phyloP scores from a whole-genome alignment of 192 early-diverging fungal genomes.

The Coemansia sp. region DNA sequence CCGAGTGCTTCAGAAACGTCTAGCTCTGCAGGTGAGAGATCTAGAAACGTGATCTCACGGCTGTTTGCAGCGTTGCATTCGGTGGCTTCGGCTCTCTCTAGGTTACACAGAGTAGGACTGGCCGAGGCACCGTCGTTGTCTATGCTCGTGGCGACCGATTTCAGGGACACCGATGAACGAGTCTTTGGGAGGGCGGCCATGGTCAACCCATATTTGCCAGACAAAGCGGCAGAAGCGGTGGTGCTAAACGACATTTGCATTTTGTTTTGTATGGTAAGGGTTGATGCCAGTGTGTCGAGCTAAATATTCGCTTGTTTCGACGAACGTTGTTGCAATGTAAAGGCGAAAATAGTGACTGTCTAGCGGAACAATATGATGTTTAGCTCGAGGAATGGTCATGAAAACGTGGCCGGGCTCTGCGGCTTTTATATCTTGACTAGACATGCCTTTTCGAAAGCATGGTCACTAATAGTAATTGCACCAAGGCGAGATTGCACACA shows the following conservation, averaged over 20 bases:
- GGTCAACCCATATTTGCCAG: neutral
- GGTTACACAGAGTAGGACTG: constrained; percentile 40
- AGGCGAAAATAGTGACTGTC: neutral
- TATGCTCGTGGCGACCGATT: constrained; percentile 10
- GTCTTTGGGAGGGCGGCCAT: constrained; percentile 25
- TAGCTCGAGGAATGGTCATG: neutral
- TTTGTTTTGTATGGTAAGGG: neutral
- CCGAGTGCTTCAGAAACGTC: constrained; percentile 35
- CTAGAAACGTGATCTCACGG: constrained; percentile 41
- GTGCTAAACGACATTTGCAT: neutral
- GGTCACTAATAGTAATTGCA: neutral
- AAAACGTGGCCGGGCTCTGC: neutral
- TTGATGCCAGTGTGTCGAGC: neutral
- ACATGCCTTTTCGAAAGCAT: neutral
- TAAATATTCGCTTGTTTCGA: neutral
- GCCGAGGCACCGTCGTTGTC: constrained; percentile 14
- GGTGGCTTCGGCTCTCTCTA: neutral
- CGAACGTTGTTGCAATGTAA: neutral
- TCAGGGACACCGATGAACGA: constrained; percentile 18
- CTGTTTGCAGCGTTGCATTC: constrained; percentile 24
- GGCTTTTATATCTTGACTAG: neutral
- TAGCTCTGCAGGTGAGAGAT: constrained; percentile 39
- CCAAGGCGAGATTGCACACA: constrained; percentile 1
- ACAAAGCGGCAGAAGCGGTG: neutral
- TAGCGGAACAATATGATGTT: neutral